Evolutionary conservation across 2,329 filamentous ascomycete genomes (phyloP), one percentile per base, ranked within the genome.

Genomic region (Aulographum hederae): DNA sequence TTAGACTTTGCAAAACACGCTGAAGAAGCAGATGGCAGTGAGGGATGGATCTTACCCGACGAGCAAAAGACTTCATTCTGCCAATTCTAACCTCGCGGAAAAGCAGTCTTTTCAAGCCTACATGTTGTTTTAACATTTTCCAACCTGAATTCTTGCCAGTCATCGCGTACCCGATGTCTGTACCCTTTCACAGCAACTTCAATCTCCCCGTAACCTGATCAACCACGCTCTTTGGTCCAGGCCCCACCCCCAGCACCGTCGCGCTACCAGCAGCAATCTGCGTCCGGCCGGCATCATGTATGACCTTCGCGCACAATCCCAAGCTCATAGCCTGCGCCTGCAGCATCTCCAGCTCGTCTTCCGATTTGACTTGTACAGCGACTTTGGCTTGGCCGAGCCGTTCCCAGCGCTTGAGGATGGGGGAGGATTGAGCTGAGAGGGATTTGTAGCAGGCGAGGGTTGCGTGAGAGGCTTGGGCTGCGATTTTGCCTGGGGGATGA

Each of bases 401-500:
- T 57, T 98, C 89, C 89, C 89, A 98, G 41, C 77, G 75, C 41
- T 67, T 66, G 30, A 98, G 69, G 32, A 92, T 60, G 27, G 60
- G 60, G 34, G 72, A 68, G 29, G 66, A 12, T 23, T 10, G 13
- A 28, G 57, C 45, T 16, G 63, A 63, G 40, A 91, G 72, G 36
- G 73, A 61, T 60, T 94, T 95, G 72, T 93, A 98, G 68, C 86
- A 95, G 34, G 86, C 85, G 34, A 98, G 73, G 3, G 86, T 93
- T n/a, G 89, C 89, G 56, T 95, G 89, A 31, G 77, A 79, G 57
- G 79, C 86, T 57, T 95, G 89, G 5, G 89, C 89, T 35, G 82
- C 89, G 46, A 95, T 94, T 65, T 98, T 98, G 46, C 86, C 86
- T 93, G 40, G 28, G 15, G 14, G 10, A 17, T 25, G 21, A 25